Base-by-base conservation (phyloP, 2,329 filamentous ascomycete genomes). In the Periglandula ipomoeae region DNA sequence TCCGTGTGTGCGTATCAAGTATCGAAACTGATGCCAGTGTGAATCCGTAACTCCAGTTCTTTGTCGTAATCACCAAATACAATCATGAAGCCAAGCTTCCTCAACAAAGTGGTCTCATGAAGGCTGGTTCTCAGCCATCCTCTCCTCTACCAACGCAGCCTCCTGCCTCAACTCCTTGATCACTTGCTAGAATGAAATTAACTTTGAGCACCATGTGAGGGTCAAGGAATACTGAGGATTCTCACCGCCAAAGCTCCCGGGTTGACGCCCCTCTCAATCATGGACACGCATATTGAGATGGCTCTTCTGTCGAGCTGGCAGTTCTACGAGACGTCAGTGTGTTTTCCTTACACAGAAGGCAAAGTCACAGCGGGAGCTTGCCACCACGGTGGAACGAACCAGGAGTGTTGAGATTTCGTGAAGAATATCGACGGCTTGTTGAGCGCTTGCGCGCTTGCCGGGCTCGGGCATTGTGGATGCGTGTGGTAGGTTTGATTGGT, bases 181-280 rank as follows among this genome's bases (percentile, higher is more conserved):
- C 35, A 81, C 77, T 59, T 72, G 72, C 79, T 83, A 42, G 13
- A 39, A 46, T 42, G 22, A 41, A 22, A 48, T 40, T 26, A 41
- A 23, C 26, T 19, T 6, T 26, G 2, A 5, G 11, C 6, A 15
- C 23, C 4, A 32, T n/a, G 6, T 8, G 13, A 27, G 1, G 9
- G 47, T 56, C n/a, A n/a, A n/a, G n/a, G n/a, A n/a, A n/a, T n/a
- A n/a, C n/a, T n/a, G n/a, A n/a, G n/a, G 34, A 24, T 20, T 15
- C 88, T 62, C 76, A 97, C 93, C 22, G 91, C 90, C 27, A 98
- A 73, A 1, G 91, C 93, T 65, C 97, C 91, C 0, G 93, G 93
- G 62, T 95, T 95, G 26, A 97, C 89, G 13, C 93, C 93, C 62
- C 95, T 95, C 69, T 98, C 93, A 58, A 98, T 94, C 66, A 98